Evolutionary conservation across 2,329 filamentous ascomycete species (phyloP).

Genomic region (Aphanoascus verrucosus): DNA sequence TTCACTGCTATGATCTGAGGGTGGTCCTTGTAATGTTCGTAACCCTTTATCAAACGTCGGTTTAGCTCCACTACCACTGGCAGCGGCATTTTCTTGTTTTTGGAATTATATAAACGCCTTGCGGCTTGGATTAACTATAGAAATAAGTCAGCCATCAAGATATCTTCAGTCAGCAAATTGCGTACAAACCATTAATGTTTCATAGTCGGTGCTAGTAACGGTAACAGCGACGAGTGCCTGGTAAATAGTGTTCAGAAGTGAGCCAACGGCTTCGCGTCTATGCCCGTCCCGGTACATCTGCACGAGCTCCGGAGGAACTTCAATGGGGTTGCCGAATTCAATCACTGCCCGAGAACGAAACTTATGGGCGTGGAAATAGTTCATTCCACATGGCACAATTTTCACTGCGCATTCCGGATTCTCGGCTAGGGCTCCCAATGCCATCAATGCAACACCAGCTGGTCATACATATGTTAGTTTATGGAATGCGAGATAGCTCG

Average conservation of each 20-base stretch:
- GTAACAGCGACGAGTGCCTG: conserved; percentile 78
- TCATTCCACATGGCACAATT: conserved; percentile 96
- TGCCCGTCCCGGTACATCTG: conserved; percentile 75
- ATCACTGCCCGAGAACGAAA: conserved; percentile 92
- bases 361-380: conserved; percentile 98
- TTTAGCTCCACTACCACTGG: conserved; percentile 92
- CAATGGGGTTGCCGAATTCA: conserved; percentile 84
- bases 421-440: conserved; percentile 74
- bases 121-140: conserved; percentile 78
- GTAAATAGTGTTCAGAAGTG: conserved; percentile 76
- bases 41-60: conserved; percentile 78
- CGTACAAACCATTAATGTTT: conserved; percentile 67
- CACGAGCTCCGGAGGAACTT: conserved; percentile 71
- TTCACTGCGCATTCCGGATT: conserved; percentile 80
- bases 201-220: conserved; percentile 84
- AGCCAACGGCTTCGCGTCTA: conserved; percentile 74
- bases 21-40: conserved; percentile 85
- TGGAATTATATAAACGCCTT: conserved; percentile 83
- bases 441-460: conserved; percentile 97
- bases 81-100: conserved; percentile 83
- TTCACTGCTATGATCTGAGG: conserved; percentile 67
- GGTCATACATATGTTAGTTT: conserved; percentile 15
- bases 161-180: neutral
- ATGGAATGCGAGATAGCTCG: conserved; percentile 10
- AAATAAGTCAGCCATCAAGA: conserved; percentile 22